Evolutionary conservation across 75 land plant genomes (phyloP), one percentile per base, ranked within the genome.

Genomic region (Cryptomeria japonica): DNA sequence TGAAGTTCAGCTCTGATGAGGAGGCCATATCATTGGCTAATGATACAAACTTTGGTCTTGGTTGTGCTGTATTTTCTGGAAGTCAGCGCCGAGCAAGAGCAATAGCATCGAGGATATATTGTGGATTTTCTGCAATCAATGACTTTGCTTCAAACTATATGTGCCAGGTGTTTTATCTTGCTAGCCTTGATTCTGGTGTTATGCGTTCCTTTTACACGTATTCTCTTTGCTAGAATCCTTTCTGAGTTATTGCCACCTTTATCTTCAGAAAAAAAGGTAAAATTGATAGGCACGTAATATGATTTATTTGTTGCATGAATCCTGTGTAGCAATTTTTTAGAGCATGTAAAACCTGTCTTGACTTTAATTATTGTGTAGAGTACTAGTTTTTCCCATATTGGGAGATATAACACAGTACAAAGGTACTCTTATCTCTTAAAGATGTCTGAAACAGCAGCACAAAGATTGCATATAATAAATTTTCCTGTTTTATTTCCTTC

Each of bases 31-130:
- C 80, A 41, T 93, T 97, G 86, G 99, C 99, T 37, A 97, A 97
- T 91, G 94, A 96, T 78, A 94, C 97, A 78, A 94, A 90, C 56
- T 97, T 93, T 91, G 99, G 99, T 44, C 96, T 97, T 83, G 97
- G 99, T 0, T 97, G 97, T 93, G 94, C 99, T 84, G 99, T 97
- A 15, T 97, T 96, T 46, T 97, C 96, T 87, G 97, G 94, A 46
- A 95, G 88, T 68, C 88, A 94, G 76, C 86, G 68, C 0, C 94
- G 97, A 37, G 97, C 99, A 10, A 95, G 84, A 82, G 87, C 89
- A 25, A 96, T 97, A 61, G 97, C 97, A 87, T 95, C 97, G 16
- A 92, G 91, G 85, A 79, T 97, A 72, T 95, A 95, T 32, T 95
- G 94, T 93, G 99, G 99, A 75, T 87, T 96, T 92, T 96, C 95